Percentiles rank a stretch among this genome's conserved stretches.
phyloP scores from a whole-genome alignment of 2,329 filamentous ascomycete species.

The Zymoseptoria tritici region DNA sequence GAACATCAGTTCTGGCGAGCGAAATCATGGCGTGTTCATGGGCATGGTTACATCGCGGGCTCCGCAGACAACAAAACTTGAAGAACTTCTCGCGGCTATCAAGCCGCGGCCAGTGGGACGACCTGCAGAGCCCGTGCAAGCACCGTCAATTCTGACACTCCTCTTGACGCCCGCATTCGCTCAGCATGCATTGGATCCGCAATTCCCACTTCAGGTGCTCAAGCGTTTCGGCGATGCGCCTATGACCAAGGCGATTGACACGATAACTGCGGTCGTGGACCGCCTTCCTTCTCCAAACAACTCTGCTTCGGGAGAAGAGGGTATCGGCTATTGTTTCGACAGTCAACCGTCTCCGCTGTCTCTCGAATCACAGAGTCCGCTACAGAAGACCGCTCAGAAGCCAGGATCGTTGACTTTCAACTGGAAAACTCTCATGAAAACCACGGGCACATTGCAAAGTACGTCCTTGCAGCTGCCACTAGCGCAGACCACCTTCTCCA shows the following conservation, averaged over 20 bases:
- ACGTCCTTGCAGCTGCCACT: slow-evolving; percentile 48
- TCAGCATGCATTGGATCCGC: slow-evolving; percentile 17
- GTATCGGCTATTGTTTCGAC: slow-evolving; percentile 24
- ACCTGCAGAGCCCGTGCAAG: slow-evolving; percentile 1
- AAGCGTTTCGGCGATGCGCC: slow-evolving; percentile 8
- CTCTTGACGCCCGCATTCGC: slow-evolving; percentile 21
- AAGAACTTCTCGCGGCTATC: slow-evolving; percentile 12
- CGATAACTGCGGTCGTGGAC: slow-evolving; percentile 27
- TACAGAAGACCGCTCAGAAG: slow-evolving; percentile 19
- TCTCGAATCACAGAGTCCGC: slow-evolving; percentile 5
- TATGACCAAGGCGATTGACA: slow-evolving; percentile 13
- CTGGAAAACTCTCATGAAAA: background rate
- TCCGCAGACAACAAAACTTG: slow-evolving; percentile 6
- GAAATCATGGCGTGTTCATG: background rate
- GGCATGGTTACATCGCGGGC: slow-evolving; percentile 3
- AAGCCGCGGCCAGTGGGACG: slow-evolving; percentile 5
- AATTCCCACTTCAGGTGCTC: slow-evolving; percentile 15
- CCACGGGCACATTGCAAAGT: background rate
- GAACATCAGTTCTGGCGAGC: background rate
- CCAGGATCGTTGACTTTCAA: slow-evolving; percentile 24
- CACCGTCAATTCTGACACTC: slow-evolving; percentile 13
- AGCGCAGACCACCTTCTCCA: slow-evolving; percentile 72
- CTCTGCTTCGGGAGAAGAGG: slow-evolving; percentile 17
- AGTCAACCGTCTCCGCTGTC: slow-evolving; percentile 1
- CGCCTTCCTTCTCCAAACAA: slow-evolving; percentile 15